Evolutionary conservation across 495 filamentous ascomycete species (phyloP).

Genomic region (Lophium mytilinum): DNA sequence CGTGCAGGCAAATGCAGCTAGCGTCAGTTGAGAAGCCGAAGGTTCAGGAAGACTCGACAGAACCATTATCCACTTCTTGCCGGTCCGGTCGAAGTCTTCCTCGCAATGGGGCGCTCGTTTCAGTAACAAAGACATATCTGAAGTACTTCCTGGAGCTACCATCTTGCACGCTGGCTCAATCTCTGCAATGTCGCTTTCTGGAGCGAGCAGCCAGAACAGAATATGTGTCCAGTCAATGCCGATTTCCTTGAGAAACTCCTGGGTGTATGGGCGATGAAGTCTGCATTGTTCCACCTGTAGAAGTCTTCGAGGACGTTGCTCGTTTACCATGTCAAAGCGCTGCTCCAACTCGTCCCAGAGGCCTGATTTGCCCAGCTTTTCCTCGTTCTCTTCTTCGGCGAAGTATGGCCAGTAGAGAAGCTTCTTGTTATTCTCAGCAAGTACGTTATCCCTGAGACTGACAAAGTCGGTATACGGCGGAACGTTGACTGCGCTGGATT

Average conservation of each 20-base stretch:
- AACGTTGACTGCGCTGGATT: slow-evolving; percentile 4
- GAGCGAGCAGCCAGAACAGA: slow-evolving; percentile 16
- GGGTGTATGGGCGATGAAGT: slow-evolving; percentile 18
- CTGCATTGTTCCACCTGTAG: slow-evolving; percentile 4
- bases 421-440: slow-evolving; percentile 26
- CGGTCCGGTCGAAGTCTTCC: slow-evolving; percentile 30
- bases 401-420: slow-evolving; percentile 31
- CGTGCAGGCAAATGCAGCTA: slow-evolving; percentile 23
- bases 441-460: slow-evolving; percentile 13
- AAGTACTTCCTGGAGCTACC: background rate
- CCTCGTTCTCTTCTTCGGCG: slow-evolving; percentile 16
- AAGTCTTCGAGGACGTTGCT: background rate
- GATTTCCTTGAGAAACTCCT: slow-evolving; percentile 25
- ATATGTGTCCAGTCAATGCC: slow-evolving; percentile 25
- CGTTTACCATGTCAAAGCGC: slow-evolving; percentile 5
- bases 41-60: slow-evolving; percentile 23
- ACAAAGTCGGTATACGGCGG: slow-evolving; percentile 10
- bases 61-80: slow-evolving; percentile 21
- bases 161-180: background rate
- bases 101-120: slow-evolving; percentile 23
- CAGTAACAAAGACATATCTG: background rate
- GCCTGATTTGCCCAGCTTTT: slow-evolving; percentile 5
- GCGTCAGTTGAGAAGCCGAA: slow-evolving; percentile 4
- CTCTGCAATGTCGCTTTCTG: background rate
- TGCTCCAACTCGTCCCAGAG: slow-evolving; percentile 1